Percentiles rank a stretch among this genome's conserved stretches.
These are phyloP conservation scores for Fragaria nilgerrensis DNA, from an alignment of 306 rosid species.

Conservation along the genomic window DNA sequence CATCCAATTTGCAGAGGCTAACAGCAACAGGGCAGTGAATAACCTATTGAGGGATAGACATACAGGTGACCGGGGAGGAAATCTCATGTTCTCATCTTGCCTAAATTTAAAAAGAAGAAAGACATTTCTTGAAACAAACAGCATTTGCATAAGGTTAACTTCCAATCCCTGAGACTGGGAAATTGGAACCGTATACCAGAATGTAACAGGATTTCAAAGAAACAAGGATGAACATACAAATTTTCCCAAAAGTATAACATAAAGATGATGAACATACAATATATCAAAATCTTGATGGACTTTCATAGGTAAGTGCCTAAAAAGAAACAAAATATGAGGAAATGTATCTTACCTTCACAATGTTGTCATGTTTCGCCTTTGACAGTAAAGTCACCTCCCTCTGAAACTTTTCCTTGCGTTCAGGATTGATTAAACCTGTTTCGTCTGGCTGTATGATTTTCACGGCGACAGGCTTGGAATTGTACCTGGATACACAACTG, in stretches of 20 bases:
- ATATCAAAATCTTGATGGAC: background rate
- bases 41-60: too few species aligned
- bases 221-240: background rate
- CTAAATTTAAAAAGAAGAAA: background rate
- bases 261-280: background rate
- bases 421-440: constrained; percentile 28
- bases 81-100: background rate
- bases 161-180: background rate
- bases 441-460: constrained; percentile 38
- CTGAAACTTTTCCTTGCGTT: constrained; percentile 45
- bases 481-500: constrained; percentile 40
- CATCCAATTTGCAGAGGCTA: constrained; percentile 2
- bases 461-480: constrained; percentile 40
- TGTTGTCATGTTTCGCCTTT: constrained; percentile 40
- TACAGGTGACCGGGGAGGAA: background rate
- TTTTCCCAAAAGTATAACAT: background rate
- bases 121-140: background rate
- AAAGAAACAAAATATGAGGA: background rate
- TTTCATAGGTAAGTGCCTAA: background rate
- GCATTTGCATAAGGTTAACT: background rate
- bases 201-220: background rate
- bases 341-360: constrained; percentile 44
- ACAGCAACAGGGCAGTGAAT: background rate
- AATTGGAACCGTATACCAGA: background rate
- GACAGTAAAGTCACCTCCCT: constrained; percentile 53